phyloP scores from a whole-genome alignment of 805 yeast species.

The Metschnikowia proteae region DNA sequence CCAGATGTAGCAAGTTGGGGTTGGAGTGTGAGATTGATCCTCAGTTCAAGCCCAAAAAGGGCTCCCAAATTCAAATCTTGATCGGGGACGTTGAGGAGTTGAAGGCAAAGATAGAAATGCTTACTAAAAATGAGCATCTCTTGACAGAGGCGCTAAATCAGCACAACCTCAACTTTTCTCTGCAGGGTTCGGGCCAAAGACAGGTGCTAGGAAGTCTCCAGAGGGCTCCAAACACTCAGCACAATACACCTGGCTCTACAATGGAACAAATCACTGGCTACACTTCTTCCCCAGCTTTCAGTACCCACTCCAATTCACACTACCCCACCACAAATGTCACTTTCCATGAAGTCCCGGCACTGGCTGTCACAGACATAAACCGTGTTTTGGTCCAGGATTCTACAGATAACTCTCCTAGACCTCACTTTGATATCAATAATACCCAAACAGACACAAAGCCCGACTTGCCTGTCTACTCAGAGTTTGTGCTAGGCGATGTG shows the following conservation, averaged over 20 bases:
- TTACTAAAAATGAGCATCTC: slow-evolving; percentile 59
- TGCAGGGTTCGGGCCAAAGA: slow-evolving; percentile 7
- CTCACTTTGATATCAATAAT: slow-evolving; percentile 11
- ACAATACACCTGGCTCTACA: slow-evolving; percentile 12
- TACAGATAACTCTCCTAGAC: slow-evolving; percentile 30
- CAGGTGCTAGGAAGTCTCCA: slow-evolving; percentile 7
- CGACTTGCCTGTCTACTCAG: slow-evolving; percentile 39
- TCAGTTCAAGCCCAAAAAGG: slow-evolving; percentile 84
- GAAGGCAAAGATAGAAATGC: slow-evolving; percentile 64
- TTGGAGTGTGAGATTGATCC: slow-evolving; percentile 87
- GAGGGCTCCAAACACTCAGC: slow-evolving; percentile 6
- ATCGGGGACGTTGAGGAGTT: slow-evolving; percentile 83
- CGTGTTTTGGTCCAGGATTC: slow-evolving; percentile 23
- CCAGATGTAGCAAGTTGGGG: slow-evolving; percentile 76
- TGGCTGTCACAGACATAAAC: slow-evolving; percentile 17
- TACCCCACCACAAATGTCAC: neutral
- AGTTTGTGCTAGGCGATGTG: slow-evolving; percentile 76
- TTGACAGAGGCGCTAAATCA: slow-evolving; percentile 60
- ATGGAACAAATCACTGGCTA: slow-evolving; percentile 17
- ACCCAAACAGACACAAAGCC: slow-evolving; percentile 6
- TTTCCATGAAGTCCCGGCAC: neutral
- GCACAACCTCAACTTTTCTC: slow-evolving; percentile 31
- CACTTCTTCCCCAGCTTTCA: slow-evolving; percentile 7
- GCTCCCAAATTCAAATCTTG: slow-evolving; percentile 80
- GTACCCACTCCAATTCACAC: neutral